Evolutionary conservation across 1,284 basidiomycete species (phyloP).

Genomic region (Coniferiporia sulphurascens): DNA sequence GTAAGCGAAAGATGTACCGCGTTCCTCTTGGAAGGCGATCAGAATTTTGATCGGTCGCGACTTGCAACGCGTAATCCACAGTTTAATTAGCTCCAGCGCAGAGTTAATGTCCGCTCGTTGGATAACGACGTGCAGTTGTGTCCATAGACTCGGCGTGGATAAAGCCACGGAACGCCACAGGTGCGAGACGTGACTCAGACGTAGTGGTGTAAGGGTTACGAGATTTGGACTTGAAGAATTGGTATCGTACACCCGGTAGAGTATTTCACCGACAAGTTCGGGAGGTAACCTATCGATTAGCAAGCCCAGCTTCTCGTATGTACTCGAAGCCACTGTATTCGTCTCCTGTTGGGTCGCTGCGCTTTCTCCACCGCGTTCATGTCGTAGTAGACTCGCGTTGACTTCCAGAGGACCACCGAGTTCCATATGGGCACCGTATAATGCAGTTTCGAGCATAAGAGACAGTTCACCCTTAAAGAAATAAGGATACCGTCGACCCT

Average conservation of each 20-base stretch:
- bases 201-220: conserved; percentile 3
- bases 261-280: conserved; percentile 13
- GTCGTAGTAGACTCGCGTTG: no score
- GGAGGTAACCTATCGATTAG: conserved; percentile 1
- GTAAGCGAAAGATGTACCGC: conserved; percentile 6
- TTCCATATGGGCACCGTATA: no score
- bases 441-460: no score
- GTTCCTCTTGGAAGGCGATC: conserved; percentile 5
- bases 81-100: conserved; percentile 11
- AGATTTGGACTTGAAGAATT: neutral
- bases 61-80: conserved; percentile 16
- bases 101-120: conserved; percentile 6
- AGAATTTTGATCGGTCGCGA: conserved; percentile 6
- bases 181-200: conserved; percentile 10
- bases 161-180: conserved; percentile 11
- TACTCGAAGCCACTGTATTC: no score
- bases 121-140: conserved; percentile 4
- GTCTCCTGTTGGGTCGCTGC: no score
- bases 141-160: conserved; percentile 12
- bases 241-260: conserved; percentile 7
- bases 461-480: no score
- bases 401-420: no score
- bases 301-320: neutral
- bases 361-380: no score
- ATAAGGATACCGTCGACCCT: no score